Conservation (phyloP, 225 moss, liverwort and hornwort genomes). For the Lunularia cruciata region DNA sequence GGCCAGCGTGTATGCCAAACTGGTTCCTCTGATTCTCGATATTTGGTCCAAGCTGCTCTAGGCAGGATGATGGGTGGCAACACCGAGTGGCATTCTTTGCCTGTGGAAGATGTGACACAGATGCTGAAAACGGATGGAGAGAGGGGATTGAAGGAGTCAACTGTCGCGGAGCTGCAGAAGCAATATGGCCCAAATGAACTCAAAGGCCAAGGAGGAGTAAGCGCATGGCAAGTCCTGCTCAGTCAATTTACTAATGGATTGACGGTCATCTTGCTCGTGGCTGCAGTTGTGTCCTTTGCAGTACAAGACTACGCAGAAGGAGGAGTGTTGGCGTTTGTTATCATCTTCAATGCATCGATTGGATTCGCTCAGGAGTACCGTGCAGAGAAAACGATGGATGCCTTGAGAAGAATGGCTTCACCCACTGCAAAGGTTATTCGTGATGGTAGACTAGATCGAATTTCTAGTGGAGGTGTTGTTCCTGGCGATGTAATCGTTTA, state of each 20-base stretch:
- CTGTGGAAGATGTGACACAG: neutral
- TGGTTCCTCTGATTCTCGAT: too few relatives aligned
- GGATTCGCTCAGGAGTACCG: conserved; percentile 48
- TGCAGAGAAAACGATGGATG: conserved; percentile 56
- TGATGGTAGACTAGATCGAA: conserved; percentile 18
- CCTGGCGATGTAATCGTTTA: conserved; percentile 45
- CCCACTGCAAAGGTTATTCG: conserved; percentile 50
- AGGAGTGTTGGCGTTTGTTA: conserved; percentile 32
- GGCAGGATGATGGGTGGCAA: too few relatives aligned
- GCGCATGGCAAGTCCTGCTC: neutral
- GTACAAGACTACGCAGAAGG: neutral
- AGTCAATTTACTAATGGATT: neutral
- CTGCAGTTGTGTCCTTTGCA: neutral
- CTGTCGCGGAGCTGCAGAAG: neutral
- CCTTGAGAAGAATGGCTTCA: conserved; percentile 50
- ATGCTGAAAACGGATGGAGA: neutral
- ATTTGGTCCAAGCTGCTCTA: too few relatives aligned
- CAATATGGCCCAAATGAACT: neutral
- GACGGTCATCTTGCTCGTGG: neutral
- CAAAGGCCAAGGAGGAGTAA: neutral
- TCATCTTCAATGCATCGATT: conserved; percentile 39
- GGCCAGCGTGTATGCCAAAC: too few relatives aligned
- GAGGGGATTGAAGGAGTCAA: neutral
- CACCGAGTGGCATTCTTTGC: neutral
- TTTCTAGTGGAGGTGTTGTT: conserved; percentile 37